Conservation (phyloP, 1,139 yeast genomes). For the Pichia sp. region DNA sequence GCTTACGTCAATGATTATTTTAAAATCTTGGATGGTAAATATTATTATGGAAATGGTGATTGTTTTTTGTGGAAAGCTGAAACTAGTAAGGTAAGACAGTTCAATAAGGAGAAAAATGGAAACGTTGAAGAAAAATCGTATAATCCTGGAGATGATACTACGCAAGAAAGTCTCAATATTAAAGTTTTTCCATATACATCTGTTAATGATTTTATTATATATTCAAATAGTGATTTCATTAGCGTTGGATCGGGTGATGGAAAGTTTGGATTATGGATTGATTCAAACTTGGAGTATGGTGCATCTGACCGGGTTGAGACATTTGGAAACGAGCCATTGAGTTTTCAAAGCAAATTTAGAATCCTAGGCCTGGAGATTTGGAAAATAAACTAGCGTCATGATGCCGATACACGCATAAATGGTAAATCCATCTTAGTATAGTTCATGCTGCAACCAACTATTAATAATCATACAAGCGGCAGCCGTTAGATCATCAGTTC, state of each 20-base stretch:
- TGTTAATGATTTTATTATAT: constrained; percentile 74
- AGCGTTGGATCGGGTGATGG: constrained; percentile 93
- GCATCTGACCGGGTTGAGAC: constrained; percentile 75
- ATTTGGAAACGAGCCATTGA: constrained; percentile 80
- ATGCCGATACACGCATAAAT: no score
- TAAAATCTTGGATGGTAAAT: constrained; percentile 57
- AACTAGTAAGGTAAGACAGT: constrained; percentile 23
- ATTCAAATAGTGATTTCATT: constrained; percentile 69
- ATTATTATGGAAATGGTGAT: constrained; percentile 91
- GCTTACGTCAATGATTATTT: constrained; percentile 73
- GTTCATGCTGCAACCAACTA: no score
- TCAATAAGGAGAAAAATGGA: constrained; percentile 2
- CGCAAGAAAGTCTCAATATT: constrained; percentile 27
- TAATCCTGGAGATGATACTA: constrained; percentile 1
- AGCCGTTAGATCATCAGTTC: no score
- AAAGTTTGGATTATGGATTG: constrained; percentile 87
- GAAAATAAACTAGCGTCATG: constrained; percentile 31
- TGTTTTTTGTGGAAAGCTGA: constrained; percentile 84
- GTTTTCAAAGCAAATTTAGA: constrained; percentile 55
- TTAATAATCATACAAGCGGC: no score
- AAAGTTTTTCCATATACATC: constrained; percentile 89
- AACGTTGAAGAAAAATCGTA: neutral
- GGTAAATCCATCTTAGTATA: no score
- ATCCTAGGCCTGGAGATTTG: constrained; percentile 80
- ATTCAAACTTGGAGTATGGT: constrained; percentile 64